Base-by-base conservation (phyloP, 2,329 filamentous ascomycete species). In the Colletotrichum endophyticum region DNA sequence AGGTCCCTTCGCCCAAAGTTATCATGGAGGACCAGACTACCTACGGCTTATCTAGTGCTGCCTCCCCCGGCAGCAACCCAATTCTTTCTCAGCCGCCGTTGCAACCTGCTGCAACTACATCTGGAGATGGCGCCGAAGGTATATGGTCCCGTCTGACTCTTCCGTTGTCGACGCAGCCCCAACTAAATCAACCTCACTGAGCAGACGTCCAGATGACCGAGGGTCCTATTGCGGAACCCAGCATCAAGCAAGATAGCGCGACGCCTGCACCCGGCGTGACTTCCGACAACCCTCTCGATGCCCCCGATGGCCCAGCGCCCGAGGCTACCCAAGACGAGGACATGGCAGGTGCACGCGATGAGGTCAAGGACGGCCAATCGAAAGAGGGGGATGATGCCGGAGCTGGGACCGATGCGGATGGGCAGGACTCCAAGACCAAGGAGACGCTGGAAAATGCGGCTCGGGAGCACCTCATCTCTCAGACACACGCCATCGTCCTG, bases 401-500 rank as follows among this genome's bases (percentile, higher is more conserved):
- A 49, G 82, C 85, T 63, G 88, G 86, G 22, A 80, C 77, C 69
- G 91, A 91, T 59, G 87, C 87, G 19, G 85, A 88, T 5, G 87
- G 86, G 16, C 90, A 90, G 73, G 92, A 88, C 82, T 89, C 81
- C 85, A 94, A 96, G 84, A 92, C 94, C 57, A 98, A 98, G 86
- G 92, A 96, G 71, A 92, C 92, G 5, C 89, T 96, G 73, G 96
- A 98, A 87, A 93, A 94, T 59, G 94, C 95, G 6, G 98, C 97
- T 68, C 95, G 96, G 79, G 95, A 96, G 80, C 96, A 99, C 82
- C 92, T 99, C 72, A 95, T 98, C 77, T 93, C 95, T 16, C 97
- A 99, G 87, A 98, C 96, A 57, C 96, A 98, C 83, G 94, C 96
- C 78, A 99, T 99, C 82, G 96, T 99, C 78, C 92, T 99, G 27